Base-by-base conservation (phyloP, 2,329 filamentous ascomycete species). In the Fonsecaea multimorphosa region DNA sequence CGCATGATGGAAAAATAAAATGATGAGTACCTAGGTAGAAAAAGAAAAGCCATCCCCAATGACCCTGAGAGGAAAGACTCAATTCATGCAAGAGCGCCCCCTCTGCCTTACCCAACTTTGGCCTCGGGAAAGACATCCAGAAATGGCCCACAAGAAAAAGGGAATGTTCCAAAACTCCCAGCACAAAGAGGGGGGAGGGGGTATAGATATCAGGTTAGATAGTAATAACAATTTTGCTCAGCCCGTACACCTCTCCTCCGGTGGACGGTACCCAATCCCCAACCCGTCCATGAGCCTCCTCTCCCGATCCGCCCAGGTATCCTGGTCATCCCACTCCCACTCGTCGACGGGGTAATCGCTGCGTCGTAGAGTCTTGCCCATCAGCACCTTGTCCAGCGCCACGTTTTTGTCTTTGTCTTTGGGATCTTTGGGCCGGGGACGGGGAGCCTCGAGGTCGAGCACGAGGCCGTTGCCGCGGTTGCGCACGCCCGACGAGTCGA, bases 401-500 rank as follows among this genome's bases (percentile, higher is more conserved):
- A 3, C 29, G 14, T 54, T 51, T 19, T 56, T 46, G n/a, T n/a
- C 49, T 3, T 8, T 8, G 14, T 54, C 55, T 19, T 56, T 46
- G n/a, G 16, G 87, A 86, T 51, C 74, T 67, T 78, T 70, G 59
- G 74, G 74, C 58, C 68, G 70, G 27, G 68, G 61, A 73, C 68
- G 70, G 27, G 68, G 61, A 73, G 84, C 74, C 81, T 90, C 84
- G 12, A 95, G 73, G 76, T 95, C 88, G n/a, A 88, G 73, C 0
- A 94, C 85, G 81, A 89, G 88, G 2, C 79, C 78, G 1, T 91
- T 91, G 19, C 63, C 74, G 8, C 89, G 83, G 72, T 87, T 87
- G 52, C 93, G 84, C 11, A 97, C 86, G 0, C 95, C 95, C 73
- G 91, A 96, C 68, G 91, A 95, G 75, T 97, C 93, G 74, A 98